Percentiles rank a stretch among this genome's conserved stretches.
phyloP scores from a whole-genome alignment of 495 filamentous ascomycete species.

The Xylaria nigripes region DNA sequence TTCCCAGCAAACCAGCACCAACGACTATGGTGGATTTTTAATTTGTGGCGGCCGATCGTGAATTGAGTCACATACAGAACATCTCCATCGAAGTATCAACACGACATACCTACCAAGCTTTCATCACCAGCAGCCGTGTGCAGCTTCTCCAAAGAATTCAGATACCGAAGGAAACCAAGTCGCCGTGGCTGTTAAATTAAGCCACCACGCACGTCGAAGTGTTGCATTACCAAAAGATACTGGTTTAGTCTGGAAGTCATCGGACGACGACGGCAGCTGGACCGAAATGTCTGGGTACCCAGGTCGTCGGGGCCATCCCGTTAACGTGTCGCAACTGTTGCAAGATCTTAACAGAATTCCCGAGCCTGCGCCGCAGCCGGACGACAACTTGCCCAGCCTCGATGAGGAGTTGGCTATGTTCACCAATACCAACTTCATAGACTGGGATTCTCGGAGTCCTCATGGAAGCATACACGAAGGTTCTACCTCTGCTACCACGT shows the following conservation, averaged over 20 bases:
- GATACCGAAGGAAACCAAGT: not conserved
- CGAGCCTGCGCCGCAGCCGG: conserved; percentile 54
- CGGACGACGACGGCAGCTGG: not conserved
- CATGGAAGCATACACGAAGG: conserved; percentile 24
- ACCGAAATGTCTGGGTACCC: conserved; percentile 41
- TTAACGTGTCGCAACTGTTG: conserved; percentile 79
- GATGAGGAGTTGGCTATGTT: conserved; percentile 73
- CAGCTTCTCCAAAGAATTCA: not conserved
- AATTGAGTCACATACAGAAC: not conserved
- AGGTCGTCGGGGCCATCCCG: conserved; percentile 53
- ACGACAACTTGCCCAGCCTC: conserved; percentile 53
- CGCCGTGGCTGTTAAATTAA: not conserved
- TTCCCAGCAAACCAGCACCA: not conserved
- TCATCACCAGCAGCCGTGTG: not conserved
- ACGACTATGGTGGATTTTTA: not conserved
- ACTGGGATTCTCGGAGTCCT: conserved; percentile 61
- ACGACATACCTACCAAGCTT: not conserved
- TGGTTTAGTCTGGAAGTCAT: not conserved
- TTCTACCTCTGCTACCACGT: conserved; percentile 20
- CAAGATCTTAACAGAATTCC: conserved; percentile 72
- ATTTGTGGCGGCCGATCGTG: not conserved
- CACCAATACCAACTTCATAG: conserved; percentile 89
- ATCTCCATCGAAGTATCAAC: not conserved
- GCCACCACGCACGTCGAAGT: not conserved
- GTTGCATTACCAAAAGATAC: not conserved